Percentiles rank a stretch among this genome's conserved stretches.
Evolutionary conservation across 257 asterid genomes (phyloP).

Genomic region (Solanum corneliomulleri): DNA sequence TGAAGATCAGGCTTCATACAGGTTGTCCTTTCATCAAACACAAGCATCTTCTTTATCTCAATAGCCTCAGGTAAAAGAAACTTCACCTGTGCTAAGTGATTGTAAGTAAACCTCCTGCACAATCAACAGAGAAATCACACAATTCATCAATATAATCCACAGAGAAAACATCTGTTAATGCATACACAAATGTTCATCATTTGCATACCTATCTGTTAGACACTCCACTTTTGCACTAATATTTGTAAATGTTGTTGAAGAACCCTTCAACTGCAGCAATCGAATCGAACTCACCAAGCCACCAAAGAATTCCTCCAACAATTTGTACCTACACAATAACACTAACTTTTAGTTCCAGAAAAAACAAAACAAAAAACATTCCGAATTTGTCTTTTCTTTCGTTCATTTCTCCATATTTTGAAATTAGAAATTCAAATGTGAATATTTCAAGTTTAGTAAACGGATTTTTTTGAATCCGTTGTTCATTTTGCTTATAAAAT

Average conservation of each 20-base stretch:
- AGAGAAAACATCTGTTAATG: neutral
- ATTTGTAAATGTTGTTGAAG: slow-evolving; percentile 38
- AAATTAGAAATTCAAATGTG: neutral
- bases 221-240: slow-evolving; percentile 48
- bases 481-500: neutral
- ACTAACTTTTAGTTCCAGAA: neutral
- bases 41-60: neutral
- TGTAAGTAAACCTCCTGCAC: neutral
- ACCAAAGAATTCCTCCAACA: slow-evolving; percentile 59
- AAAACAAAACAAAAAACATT: neutral
- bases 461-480: neutral
- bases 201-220: slow-evolving; percentile 61
- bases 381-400: neutral
- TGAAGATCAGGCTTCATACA: neutral
- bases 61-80: neutral
- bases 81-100: neutral
- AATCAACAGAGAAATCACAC: neutral
- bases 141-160: neutral
- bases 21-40: neutral
- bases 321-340: slow-evolving; percentile 46
- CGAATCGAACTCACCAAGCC: slow-evolving; percentile 64
- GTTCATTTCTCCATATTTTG: neutral
- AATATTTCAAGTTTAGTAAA: neutral
- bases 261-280: slow-evolving; percentile 52
- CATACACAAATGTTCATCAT: neutral